Conservation (phyloP, 768 basidiomycete species). For the Chalciporus pseudorubinellus region DNA sequence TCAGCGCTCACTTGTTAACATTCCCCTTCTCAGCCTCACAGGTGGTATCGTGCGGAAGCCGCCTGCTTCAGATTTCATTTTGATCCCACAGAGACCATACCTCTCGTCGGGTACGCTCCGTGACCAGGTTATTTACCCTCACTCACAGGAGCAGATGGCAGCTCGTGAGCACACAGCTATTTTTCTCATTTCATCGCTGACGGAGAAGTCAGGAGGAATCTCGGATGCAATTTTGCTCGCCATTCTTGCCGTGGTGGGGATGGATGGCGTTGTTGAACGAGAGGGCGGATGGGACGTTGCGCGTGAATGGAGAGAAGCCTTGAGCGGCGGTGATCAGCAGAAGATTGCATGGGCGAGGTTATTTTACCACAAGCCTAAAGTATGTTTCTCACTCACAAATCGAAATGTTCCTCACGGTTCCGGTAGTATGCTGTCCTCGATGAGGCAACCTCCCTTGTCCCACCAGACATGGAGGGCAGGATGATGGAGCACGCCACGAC, state of each 20-base stretch:
- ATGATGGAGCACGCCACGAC: conserved; percentile 94
- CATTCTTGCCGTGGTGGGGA: conserved; percentile 76
- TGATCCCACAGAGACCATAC: conserved; percentile 96
- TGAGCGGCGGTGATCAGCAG: conserved; percentile 96
- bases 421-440: conserved; percentile 91
- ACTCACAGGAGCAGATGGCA: conserved; percentile 78
- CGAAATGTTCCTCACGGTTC: too few relatives aligned
- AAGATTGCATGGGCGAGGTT: conserved; percentile 95
- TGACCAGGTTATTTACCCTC: conserved; percentile 96
- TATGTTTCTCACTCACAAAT: conserved; percentile 26
- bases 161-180: conserved; percentile 47
- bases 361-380: conserved; percentile 95
- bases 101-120: conserved; percentile 90
- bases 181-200: conserved; percentile 4
- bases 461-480: conserved; percentile 84
- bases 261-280: conserved; percentile 82
- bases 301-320: conserved; percentile 91
- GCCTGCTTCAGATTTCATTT: conserved; percentile 80
- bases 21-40: conserved; percentile 17
- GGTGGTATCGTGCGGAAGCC: conserved; percentile 87
- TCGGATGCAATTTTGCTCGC: conserved; percentile 71
- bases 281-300: conserved; percentile 94
- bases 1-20: background rate
- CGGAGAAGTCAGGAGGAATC: conserved; percentile 49
- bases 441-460: conserved; percentile 94